phyloP scores from a whole-genome alignment of 345 rosid genomes.

The Boechera stricta region DNA sequence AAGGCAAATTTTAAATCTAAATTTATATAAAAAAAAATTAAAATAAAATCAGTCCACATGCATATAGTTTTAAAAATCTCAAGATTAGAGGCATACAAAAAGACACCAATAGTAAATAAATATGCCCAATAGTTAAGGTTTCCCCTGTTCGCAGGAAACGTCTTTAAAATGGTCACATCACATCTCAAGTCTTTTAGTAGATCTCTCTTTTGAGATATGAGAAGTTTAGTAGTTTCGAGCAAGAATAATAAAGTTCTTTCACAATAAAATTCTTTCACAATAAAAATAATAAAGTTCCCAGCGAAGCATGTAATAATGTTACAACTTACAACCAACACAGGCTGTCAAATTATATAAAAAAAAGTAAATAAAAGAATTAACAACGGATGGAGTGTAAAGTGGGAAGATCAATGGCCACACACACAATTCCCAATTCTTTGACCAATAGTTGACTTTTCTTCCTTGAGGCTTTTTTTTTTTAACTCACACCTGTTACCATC shows the following conservation, averaged over 20 bases:
- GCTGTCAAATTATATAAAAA: conserved; percentile 23
- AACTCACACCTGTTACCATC: conserved; percentile 27
- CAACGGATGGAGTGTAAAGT: neutral
- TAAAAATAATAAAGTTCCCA: neutral
- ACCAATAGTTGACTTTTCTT: conserved; percentile 40
- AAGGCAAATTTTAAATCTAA: neutral
- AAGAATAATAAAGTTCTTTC: neutral
- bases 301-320: conserved; percentile 16
- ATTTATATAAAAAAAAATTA: no score
- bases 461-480: neutral
- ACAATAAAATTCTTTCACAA: neutral
- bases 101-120: neutral
- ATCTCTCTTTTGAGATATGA: conserved; percentile 21
- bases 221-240: conserved; percentile 11
- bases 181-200: neutral
- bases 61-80: neutral
- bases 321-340: neutral
- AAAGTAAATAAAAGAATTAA: neutral
- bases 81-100: neutral
- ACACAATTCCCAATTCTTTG: conserved; percentile 36
- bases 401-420: conserved; percentile 3
- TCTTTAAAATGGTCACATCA: neutral
- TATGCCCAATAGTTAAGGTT: neutral
- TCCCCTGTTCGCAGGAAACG: conserved; percentile 17
- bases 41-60: neutral